Evolutionary conservation across 2,329 filamentous ascomycete genomes (phyloP).

Genomic region (Cucurbitaria berberidis): DNA sequence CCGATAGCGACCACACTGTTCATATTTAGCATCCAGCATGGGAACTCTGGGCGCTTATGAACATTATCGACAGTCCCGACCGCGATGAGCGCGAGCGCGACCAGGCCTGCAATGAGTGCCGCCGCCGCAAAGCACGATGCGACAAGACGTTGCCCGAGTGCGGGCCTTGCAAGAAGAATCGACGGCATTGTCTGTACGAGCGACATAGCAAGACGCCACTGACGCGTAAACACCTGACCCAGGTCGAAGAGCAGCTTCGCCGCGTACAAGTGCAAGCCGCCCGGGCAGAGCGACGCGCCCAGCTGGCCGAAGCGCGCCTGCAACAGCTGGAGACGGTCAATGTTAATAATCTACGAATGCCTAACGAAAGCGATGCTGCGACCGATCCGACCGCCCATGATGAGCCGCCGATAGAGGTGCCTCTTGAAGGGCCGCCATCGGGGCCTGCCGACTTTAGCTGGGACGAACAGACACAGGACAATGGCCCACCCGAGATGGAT

Average conservation of each 20-base stretch:
- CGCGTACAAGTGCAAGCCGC: slow-evolving; percentile 10
- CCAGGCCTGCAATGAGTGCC: slow-evolving; percentile 16
- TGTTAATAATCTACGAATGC: not conserved
- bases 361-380: not conserved
- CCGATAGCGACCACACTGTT: too few relatives aligned
- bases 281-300: slow-evolving; percentile 8
- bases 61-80: slow-evolving; percentile 6
- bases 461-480: slow-evolving; percentile 24
- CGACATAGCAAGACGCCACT: slow-evolving; percentile 57
- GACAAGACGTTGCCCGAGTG: slow-evolving; percentile 14
- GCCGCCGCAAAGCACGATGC: slow-evolving; percentile 19
- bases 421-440: slow-evolving; percentile 6
- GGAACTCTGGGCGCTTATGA: slow-evolving; percentile 8
- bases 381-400: not conserved
- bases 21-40: not conserved
- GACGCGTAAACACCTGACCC: slow-evolving; percentile 48
- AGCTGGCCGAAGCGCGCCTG: slow-evolving; percentile 9
- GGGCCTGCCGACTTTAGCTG: slow-evolving; percentile 2
- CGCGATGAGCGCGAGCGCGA: slow-evolving; percentile 8
- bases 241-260: slow-evolving; percentile 14
- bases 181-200: slow-evolving; percentile 57
- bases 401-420: slow-evolving; percentile 2
- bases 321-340: slow-evolving; percentile 5
- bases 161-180: slow-evolving; percentile 46
- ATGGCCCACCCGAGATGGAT: slow-evolving; percentile 12